Conservation (phyloP, 139 green algal genomes). For the Coelastrella sp. region DNA sequence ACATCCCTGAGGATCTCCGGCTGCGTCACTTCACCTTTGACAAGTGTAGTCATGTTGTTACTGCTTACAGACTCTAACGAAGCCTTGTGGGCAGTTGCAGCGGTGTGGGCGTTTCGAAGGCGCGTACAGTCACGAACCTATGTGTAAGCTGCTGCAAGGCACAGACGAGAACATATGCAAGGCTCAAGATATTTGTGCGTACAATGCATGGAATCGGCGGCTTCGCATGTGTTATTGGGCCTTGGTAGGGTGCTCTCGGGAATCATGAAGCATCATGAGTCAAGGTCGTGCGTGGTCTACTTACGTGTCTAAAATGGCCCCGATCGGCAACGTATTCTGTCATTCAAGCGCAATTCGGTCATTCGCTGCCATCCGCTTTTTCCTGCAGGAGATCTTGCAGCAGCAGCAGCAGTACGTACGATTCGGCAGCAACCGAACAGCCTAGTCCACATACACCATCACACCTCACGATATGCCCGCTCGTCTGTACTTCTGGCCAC, state of each 20-base stretch:
- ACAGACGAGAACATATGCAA: background rate
- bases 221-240: background rate
- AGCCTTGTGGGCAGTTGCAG: background rate
- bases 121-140: background rate
- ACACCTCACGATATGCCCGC: no score
- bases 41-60: conserved; percentile 3
- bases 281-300: background rate
- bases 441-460: no score
- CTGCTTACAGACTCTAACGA: background rate
- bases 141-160: background rate
- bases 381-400: no score
- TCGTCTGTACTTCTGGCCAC: no score
- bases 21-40: conserved; percentile 8
- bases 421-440: no score
- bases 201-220: background rate
- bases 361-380: no score
- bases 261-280: conserved; percentile 21
- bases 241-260: background rate
- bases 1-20: conserved; percentile 27
- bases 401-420: no score
- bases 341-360: no score
- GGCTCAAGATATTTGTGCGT: no score
- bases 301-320: no score
- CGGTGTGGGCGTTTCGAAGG: background rate
- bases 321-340: no score